Conservation (phyloP, 176 grass and related monocot species). For the Raddia guianensis region DNA sequence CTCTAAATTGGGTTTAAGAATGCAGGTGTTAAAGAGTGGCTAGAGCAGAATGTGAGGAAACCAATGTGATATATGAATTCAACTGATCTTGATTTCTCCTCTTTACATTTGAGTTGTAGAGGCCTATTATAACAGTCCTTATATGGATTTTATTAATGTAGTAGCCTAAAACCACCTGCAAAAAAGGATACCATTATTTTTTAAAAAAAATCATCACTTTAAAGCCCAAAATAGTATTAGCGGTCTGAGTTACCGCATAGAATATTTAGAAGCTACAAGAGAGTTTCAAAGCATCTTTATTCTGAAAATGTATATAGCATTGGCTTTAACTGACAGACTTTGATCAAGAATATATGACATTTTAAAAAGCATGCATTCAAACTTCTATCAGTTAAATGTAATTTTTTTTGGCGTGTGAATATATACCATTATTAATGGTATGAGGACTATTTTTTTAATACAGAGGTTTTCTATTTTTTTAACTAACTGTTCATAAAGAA, state of each 20-base stretch:
- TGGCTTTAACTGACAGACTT: background rate
- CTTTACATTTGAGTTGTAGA: background rate
- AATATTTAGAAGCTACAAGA: background rate
- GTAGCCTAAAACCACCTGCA: background rate
- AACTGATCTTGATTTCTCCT: too few species aligned
- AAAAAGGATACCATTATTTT: background rate
- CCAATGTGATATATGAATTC: background rate
- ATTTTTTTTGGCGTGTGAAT: background rate
- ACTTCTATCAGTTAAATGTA: background rate
- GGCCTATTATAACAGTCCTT: background rate
- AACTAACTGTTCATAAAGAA: background rate
- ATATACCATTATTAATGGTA: background rate
- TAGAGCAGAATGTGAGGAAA: background rate
- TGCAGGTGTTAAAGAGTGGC: background rate
- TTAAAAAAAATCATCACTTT: background rate
- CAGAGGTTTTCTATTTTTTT: background rate
- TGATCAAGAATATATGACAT: background rate
- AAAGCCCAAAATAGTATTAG: background rate
- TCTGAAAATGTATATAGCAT: constrained; percentile 28
- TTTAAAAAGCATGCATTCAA: constrained; percentile 1
- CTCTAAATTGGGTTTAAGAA: background rate
- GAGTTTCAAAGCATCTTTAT: background rate
- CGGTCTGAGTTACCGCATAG: background rate
- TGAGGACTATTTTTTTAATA: background rate
- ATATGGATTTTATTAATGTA: background rate